A percentile compares a stretch with the other conserved stretches of the same genome.
Conservation (phyloP, 1,284 basidiomycete genomes). For the Ganoderma meredithae region DNA sequence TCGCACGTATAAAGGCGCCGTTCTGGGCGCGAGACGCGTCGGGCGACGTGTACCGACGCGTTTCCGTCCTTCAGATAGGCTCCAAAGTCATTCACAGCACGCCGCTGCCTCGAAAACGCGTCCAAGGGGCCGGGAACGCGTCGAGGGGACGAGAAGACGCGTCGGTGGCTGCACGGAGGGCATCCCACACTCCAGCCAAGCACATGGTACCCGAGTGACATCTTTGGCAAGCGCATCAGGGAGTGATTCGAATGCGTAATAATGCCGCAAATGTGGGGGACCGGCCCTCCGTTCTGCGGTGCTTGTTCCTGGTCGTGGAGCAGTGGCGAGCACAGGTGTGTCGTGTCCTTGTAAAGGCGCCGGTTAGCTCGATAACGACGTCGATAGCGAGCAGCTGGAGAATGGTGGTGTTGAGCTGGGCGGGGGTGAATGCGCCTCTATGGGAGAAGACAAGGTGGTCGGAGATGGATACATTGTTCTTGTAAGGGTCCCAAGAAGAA, state of each 20-base stretch:
- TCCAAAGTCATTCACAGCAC: background rate
- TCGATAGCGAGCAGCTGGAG: slow-evolving; percentile 2
- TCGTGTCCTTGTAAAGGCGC: slow-evolving; percentile 6
- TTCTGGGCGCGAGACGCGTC: slow-evolving; percentile 19
- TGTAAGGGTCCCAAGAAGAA: slow-evolving; percentile 22
- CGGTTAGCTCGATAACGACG: slow-evolving; percentile 21
- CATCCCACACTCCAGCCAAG: slow-evolving; percentile 21
- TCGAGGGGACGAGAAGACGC: slow-evolving; percentile 26
- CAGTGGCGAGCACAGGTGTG: slow-evolving; percentile 15
- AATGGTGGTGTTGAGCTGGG: background rate
- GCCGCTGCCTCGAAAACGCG: slow-evolving; percentile 14
- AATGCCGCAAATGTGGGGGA: slow-evolving; percentile 26
- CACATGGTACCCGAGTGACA: slow-evolving; percentile 29
- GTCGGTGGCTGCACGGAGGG: slow-evolving; percentile 33
- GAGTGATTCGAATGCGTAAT: slow-evolving; percentile 15
- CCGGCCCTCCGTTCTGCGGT: slow-evolving; percentile 1
- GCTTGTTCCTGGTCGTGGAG: slow-evolving; percentile 26
- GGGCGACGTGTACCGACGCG: slow-evolving; percentile 16
- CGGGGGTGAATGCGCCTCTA: background rate
- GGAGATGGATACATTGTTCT: slow-evolving; percentile 29
- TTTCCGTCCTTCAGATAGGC: slow-evolving; percentile 3
- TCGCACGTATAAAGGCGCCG: slow-evolving; percentile 17
- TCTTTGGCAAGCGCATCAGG: slow-evolving; percentile 33
- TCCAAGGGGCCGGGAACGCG: slow-evolving; percentile 23
- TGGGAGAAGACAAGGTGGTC: slow-evolving; percentile 22